A percentile compares a stretch with the other conserved stretches of the same genome.
Conservation (phyloP, 2,329 filamentous ascomycete species). For the Fusarium cicatricum region DNA sequence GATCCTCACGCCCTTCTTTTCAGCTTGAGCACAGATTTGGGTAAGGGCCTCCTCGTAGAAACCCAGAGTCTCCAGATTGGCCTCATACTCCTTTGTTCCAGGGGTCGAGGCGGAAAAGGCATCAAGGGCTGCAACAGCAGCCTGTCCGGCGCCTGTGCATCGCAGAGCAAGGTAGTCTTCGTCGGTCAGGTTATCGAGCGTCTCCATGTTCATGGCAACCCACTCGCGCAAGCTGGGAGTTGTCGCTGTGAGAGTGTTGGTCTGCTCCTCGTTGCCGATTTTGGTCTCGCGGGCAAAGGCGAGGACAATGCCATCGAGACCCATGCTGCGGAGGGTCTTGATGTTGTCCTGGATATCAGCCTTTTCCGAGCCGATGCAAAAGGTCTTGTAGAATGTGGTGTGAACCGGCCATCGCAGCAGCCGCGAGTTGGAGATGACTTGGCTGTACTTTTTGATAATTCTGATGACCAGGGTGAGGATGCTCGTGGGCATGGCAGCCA, state of each 20-base stretch:
- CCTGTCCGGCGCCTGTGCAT: slow-evolving; percentile 11
- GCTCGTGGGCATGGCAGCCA: slow-evolving; percentile 1
- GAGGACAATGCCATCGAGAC: slow-evolving; percentile 9
- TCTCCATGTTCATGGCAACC: slow-evolving; percentile 14
- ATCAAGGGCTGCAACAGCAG: slow-evolving; percentile 10
- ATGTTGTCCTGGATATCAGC: slow-evolving; percentile 1
- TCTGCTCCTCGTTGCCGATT: slow-evolving; percentile 2
- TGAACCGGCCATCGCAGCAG: slow-evolving; percentile 7
- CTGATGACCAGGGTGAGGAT: slow-evolving; percentile 6
- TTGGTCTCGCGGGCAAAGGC: slow-evolving; percentile 11
- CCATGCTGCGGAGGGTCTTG: slow-evolving; percentile 2
- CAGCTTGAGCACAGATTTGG: not conserved
- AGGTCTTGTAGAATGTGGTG: slow-evolving; percentile 9
- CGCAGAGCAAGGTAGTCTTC: slow-evolving; percentile 9
- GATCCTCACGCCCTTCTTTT: slow-evolving; percentile 6
- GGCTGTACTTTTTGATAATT: slow-evolving; percentile 3
- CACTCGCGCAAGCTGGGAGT: slow-evolving; percentile 4
- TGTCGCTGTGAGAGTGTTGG: not conserved
- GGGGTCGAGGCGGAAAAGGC: slow-evolving; percentile 4
- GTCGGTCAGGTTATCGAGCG: not conserved
- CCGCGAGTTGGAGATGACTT: slow-evolving; percentile 1
- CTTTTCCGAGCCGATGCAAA: slow-evolving; percentile 13
- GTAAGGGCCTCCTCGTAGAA: slow-evolving; percentile 10
- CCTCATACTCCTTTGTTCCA: not conserved
- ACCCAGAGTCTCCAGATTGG: not conserved